Percentiles rank a stretch among this genome's conserved stretches.
phyloP scores from a whole-genome alignment of 1,284 basidiomycete genomes.

The Gymnopus androsaceus region DNA sequence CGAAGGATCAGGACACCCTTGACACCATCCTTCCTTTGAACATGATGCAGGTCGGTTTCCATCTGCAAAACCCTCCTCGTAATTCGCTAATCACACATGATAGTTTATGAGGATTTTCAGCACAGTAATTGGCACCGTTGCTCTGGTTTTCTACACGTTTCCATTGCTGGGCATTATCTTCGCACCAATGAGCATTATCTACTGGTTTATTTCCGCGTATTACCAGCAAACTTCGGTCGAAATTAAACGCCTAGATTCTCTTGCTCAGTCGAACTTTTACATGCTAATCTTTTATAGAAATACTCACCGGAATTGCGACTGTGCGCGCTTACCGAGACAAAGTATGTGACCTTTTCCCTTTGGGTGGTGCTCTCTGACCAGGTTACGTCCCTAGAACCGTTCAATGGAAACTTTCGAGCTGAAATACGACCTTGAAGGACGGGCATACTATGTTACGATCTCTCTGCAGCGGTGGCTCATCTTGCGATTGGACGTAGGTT shows the following conservation, averaged over 20 bases:
- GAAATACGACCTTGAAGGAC: conserved; percentile 72
- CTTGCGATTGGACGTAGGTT: conserved; percentile 61
- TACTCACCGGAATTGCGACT: conserved; percentile 17
- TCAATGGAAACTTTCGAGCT: conserved; percentile 53
- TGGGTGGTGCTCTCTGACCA: not conserved
- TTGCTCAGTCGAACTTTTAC: conserved; percentile 67
- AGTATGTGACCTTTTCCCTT: conserved; percentile 27
- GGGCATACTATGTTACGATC: conserved; percentile 80
- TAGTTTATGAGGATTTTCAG: conserved; percentile 49
- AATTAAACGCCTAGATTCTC: conserved; percentile 69
- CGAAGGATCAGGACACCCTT: conserved; percentile 46
- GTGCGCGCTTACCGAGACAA: conserved; percentile 46
- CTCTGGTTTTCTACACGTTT: conserved; percentile 63
- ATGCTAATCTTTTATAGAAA: conserved; percentile 39
- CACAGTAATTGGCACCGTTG: conserved; percentile 54
- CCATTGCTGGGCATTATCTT: conserved; percentile 64
- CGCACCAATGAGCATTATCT: conserved; percentile 49
- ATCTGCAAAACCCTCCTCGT: not conserved
- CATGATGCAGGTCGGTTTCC: conserved; percentile 23
- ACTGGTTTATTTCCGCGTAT: conserved; percentile 50
- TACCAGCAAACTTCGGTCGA: conserved; percentile 64
- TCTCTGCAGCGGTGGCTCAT: conserved; percentile 63
- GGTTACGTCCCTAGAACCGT: conserved; percentile 35
- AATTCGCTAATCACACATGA: not conserved
- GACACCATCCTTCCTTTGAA: conserved; percentile 40